A percentile compares a stretch with the other conserved stretches of the same genome.
phyloP scores from a whole-genome alignment of 257 asterid genomes.

The Dorcoceras hygrometricum region DNA sequence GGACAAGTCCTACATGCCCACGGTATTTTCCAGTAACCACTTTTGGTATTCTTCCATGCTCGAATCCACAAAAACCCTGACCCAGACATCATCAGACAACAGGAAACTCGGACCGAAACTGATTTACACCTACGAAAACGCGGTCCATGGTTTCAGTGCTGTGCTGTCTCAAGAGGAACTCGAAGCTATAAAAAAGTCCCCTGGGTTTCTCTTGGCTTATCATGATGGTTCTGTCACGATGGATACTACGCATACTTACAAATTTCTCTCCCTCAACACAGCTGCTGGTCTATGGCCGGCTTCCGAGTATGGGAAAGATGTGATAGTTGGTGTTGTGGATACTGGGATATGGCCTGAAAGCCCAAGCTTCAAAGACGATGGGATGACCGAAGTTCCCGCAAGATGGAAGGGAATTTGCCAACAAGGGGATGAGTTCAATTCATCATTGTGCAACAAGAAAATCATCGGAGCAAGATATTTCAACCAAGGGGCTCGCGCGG shows the following conservation, averaged over 20 bases:
- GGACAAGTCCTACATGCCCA: slow-evolving; percentile 47
- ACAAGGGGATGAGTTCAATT: slow-evolving; percentile 10
- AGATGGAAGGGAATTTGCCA: slow-evolving; percentile 27
- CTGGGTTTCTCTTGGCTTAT: slow-evolving; percentile 41
- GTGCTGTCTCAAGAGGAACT: slow-evolving; percentile 34
- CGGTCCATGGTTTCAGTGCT: slow-evolving; percentile 43
- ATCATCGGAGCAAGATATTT: slow-evolving; percentile 16
- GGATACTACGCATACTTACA: neutral
- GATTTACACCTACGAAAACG: slow-evolving; percentile 37
- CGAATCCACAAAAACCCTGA: neutral
- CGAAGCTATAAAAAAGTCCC: slow-evolving; percentile 23
- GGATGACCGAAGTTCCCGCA: slow-evolving; percentile 11
- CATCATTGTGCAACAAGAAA: slow-evolving; percentile 11
- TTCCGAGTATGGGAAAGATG: neutral
- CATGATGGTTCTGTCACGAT: neutral
- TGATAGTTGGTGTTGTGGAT: neutral
- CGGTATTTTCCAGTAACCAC: slow-evolving; percentile 21
- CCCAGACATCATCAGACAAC: neutral
- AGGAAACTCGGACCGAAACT: neutral
- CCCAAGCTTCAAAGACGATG: slow-evolving; percentile 20
- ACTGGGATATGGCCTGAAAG: neutral
- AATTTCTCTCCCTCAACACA: neutral
- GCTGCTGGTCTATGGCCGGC: neutral
- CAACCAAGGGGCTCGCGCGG: neutral
- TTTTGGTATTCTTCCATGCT: slow-evolving; percentile 35